Percentiles rank a stretch among this genome's conserved stretches.
Conservation (phyloP, 2,329 filamentous ascomycete species). For the Dactylonectria estremocensis region DNA sequence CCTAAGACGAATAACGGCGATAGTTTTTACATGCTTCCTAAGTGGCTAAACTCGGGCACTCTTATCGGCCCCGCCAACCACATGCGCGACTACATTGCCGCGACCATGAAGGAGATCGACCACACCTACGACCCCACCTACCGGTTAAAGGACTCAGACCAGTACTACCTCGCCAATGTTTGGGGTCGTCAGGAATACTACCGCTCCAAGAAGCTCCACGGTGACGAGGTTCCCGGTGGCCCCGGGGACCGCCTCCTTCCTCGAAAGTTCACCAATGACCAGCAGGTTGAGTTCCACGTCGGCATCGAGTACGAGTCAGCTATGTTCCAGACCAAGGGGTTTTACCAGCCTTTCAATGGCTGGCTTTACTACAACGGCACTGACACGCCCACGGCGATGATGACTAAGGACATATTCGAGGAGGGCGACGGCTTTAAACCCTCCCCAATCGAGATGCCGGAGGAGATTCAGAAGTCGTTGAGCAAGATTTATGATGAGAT, state of each 20-base stretch:
- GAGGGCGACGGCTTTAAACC: conserved; percentile 48
- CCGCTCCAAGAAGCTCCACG: conserved; percentile 43
- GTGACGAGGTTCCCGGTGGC: conserved; percentile 20
- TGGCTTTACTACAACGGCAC: conserved; percentile 52
- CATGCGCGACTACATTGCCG: conserved; percentile 47
- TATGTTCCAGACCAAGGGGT: conserved; percentile 58
- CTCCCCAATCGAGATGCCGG: conserved; percentile 52
- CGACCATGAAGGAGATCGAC: conserved; percentile 50
- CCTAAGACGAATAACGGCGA: conserved; percentile 53
- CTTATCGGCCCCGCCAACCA: conserved; percentile 58
- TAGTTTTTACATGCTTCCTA: conserved; percentile 52
- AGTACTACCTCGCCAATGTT: conserved; percentile 60
- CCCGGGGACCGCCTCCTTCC: conserved; percentile 31
- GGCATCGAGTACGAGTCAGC: conserved; percentile 59
- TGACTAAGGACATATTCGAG: conserved; percentile 46
- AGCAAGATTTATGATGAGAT: conserved; percentile 52
- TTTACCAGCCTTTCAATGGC: conserved; percentile 53
- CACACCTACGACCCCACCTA: conserved; percentile 52
- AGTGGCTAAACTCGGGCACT: conserved; percentile 63
- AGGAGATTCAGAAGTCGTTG: conserved; percentile 48
- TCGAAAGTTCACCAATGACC: conserved; percentile 9
- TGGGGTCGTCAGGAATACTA: conserved; percentile 60
- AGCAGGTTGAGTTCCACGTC: conserved; percentile 53
- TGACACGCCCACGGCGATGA: conserved; percentile 39
- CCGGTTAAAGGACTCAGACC: conserved; percentile 57